Evolutionary conservation across 768 basidiomycete genomes (phyloP).

Genomic region (Rhizopogon vinicolor): DNA sequence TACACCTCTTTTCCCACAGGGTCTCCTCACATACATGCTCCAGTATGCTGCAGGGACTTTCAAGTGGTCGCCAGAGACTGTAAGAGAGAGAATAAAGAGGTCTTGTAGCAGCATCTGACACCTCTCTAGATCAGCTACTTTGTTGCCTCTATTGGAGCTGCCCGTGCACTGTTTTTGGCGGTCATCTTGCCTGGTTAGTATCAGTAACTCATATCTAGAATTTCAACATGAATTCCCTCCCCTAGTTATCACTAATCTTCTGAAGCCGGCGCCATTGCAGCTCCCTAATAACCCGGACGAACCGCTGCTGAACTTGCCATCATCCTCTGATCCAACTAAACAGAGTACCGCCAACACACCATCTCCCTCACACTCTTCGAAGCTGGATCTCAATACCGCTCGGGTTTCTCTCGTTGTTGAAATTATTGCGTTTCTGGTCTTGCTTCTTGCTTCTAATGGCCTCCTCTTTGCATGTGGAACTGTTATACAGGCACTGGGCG

Average conservation of each 20-base stretch:
- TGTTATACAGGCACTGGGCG: slow-evolving; percentile 50
- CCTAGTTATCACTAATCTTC: slow-evolving; percentile 49
- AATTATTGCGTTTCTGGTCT: slow-evolving; percentile 41
- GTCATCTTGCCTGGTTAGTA: slow-evolving; percentile 57
- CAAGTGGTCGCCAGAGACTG: slow-evolving; percentile 63
- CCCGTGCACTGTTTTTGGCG: slow-evolving; percentile 52
- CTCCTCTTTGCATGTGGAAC: slow-evolving; percentile 47
- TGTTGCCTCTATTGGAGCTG: slow-evolving; percentile 48
- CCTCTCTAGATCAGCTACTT: slow-evolving; percentile 64
- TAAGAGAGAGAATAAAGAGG: slow-evolving; percentile 23
- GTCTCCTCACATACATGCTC: slow-evolving; percentile 51
- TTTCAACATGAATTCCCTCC: neutral
- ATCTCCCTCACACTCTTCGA: slow-evolving; percentile 30
- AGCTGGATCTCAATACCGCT: slow-evolving; percentile 69
- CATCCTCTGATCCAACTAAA: slow-evolving; percentile 4
- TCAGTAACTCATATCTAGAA: neutral
- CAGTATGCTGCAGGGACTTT: slow-evolving; percentile 62
- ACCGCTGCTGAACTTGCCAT: slow-evolving; percentile 6
- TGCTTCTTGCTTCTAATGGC: slow-evolving; percentile 45
- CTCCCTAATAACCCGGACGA: slow-evolving; percentile 13
- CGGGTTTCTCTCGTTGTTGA: slow-evolving; percentile 60
- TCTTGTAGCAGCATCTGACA: neutral
- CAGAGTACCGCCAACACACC: neutral
- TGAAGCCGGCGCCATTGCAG: slow-evolving; percentile 37
- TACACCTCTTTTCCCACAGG: slow-evolving; percentile 32